Percentiles rank a stretch among this genome's conserved stretches.
These are phyloP conservation scores for Mycena maculata DNA, from an alignment of 768 basidiomycete species.

Conservation along the genomic window DNA sequence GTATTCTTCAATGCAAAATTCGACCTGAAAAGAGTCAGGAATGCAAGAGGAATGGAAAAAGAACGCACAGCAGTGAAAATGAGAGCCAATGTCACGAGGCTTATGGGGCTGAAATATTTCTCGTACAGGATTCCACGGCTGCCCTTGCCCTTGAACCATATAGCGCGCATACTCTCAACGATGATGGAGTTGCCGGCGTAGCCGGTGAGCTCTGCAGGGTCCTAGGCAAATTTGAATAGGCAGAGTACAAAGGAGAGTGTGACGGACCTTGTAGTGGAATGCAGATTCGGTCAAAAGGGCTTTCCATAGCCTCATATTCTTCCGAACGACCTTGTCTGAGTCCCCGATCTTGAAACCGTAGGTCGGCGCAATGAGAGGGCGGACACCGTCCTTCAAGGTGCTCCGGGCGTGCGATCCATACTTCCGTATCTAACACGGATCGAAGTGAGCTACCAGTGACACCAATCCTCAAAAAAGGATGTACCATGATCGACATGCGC, in stretches of 20 bases:
- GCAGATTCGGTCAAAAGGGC: background rate
- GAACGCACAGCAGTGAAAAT: slow-evolving; percentile 30
- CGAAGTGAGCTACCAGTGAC: too few relatives aligned
- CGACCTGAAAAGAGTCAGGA: slow-evolving; percentile 3
- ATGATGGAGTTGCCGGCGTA: slow-evolving; percentile 29
- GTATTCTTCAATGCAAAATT: slow-evolving; percentile 30
- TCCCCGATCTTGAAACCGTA: slow-evolving; percentile 14
- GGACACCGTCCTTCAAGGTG: background rate
- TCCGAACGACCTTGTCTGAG: background rate
- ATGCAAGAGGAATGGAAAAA: background rate
- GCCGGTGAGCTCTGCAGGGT: slow-evolving; percentile 8
- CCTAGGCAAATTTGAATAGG: background rate
- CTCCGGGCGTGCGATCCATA: slow-evolving; percentile 22
- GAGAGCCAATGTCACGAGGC: slow-evolving; percentile 30
- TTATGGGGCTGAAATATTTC: slow-evolving; percentile 30
- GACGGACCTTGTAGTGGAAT: slow-evolving; percentile 15
- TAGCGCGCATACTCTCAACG: slow-evolving; percentile 14
- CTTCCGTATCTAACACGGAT: slow-evolving; percentile 3
- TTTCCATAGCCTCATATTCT: background rate
- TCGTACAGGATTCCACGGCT: slow-evolving; percentile 26
- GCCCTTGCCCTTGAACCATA: slow-evolving; percentile 29
- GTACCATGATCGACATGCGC: slow-evolving; percentile 20
- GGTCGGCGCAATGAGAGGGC: slow-evolving; percentile 6
- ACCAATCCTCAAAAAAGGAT: background rate
- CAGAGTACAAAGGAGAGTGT: background rate